phyloP scores from a whole-genome alignment of 495 filamentous ascomycete species.

The Trichoderma reesei region DNA sequence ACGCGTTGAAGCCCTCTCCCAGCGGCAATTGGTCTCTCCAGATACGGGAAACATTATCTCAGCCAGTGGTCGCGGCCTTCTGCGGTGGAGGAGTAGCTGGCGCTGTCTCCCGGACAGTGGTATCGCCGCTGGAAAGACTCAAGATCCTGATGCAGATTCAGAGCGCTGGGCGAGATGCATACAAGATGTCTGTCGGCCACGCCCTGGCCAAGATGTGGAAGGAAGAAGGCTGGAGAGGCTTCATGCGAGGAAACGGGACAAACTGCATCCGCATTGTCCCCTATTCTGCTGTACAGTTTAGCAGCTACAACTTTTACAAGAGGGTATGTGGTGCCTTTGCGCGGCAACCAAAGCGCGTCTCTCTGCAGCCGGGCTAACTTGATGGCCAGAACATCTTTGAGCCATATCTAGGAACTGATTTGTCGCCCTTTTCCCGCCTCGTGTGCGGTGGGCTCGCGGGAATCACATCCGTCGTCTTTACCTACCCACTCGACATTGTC shows the following conservation, averaged over 20 bases:
- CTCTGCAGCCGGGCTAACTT: constrained; percentile 11
- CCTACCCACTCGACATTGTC: constrained; percentile 87
- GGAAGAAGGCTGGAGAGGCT: constrained; percentile 92
- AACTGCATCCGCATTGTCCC: constrained; percentile 98
- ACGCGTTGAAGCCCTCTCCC: neutral
- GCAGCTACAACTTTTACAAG: constrained; percentile 96
- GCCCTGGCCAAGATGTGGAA: constrained; percentile 88
- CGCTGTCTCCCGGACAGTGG: constrained; percentile 93
- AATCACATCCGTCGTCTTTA: constrained; percentile 78
- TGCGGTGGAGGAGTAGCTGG: constrained; percentile 93
- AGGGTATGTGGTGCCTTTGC: constrained; percentile 48
- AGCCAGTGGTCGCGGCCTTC: constrained; percentile 85
- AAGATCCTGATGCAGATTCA: constrained; percentile 98
- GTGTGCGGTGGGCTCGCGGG: constrained; percentile 82
- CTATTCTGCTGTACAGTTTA: constrained; percentile 96
- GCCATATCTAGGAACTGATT: constrained; percentile 52
- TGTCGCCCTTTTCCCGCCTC: constrained; percentile 60
- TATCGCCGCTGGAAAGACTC: constrained; percentile 86
- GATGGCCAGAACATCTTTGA: constrained; percentile 57
- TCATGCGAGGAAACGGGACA: constrained; percentile 94
- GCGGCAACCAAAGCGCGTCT: neutral
- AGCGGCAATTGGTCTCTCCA: constrained; percentile 6
- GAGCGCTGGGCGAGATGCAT: constrained; percentile 80
- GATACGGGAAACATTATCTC: constrained; percentile 45
- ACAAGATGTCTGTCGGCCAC: constrained; percentile 81